These are phyloP conservation scores for Russula sp. DNA, from an alignment of 768 basidiomycete genomes.

Conservation along the genomic window DNA sequence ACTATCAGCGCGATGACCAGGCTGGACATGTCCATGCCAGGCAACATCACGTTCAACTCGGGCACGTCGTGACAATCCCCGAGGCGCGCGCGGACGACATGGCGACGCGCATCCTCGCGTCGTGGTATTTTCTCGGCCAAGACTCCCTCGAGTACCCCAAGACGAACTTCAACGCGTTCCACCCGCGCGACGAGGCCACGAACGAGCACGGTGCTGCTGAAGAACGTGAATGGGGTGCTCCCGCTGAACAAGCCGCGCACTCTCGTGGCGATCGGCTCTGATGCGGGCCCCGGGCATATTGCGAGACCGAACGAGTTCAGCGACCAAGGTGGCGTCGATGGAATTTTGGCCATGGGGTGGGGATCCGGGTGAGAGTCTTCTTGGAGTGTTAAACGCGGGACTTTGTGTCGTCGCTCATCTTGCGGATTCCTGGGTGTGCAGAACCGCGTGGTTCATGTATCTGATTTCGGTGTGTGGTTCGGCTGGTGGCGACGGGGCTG, in stretches of 20 bases:
- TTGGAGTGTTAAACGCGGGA: too few species aligned
- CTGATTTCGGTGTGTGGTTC: slow-evolving; percentile 54
- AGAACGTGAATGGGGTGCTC: slow-evolving; percentile 55
- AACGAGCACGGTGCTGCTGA: slow-evolving; percentile 73
- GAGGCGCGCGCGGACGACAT: slow-evolving; percentile 67
- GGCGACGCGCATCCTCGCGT: slow-evolving; percentile 72
- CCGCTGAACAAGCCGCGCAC: slow-evolving; percentile 56
- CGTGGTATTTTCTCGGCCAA: slow-evolving; percentile 63
- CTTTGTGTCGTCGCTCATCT: too few species aligned
- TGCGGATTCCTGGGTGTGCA: slow-evolving; percentile 25
- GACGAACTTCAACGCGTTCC: slow-evolving; percentile 68
- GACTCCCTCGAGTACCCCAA: slow-evolving; percentile 55
- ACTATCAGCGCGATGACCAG: slow-evolving; percentile 57
- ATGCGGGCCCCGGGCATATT: slow-evolving; percentile 38
- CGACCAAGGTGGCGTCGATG: slow-evolving; percentile 41
- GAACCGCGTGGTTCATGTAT: slow-evolving; percentile 60
- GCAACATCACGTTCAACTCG: slow-evolving; percentile 43
- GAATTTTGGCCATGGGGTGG: slow-evolving; percentile 89
- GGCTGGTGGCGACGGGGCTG: neutral
- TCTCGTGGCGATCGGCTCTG: slow-evolving; percentile 55
- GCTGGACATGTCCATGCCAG: slow-evolving; percentile 64
- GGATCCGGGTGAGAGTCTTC: slow-evolving; percentile 51
- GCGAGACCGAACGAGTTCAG: slow-evolving; percentile 45
- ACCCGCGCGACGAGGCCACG: slow-evolving; percentile 42
- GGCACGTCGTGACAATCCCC: slow-evolving; percentile 54